These are phyloP conservation scores for Lagenaria siceraria DNA, from an alignment of 306 rosid genomes.

Conservation along the genomic window DNA sequence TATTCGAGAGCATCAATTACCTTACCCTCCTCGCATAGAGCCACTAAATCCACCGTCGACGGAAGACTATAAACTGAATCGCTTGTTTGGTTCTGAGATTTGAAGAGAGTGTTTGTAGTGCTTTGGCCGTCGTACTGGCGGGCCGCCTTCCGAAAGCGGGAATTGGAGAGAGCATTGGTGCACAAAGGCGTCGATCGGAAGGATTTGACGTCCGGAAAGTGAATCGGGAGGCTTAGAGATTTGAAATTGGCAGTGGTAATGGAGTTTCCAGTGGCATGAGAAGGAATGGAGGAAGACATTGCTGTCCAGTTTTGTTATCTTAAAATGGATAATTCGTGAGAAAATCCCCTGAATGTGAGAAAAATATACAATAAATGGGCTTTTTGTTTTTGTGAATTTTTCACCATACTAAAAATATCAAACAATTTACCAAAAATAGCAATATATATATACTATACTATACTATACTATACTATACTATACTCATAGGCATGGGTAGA, in stretches of 20 bases:
- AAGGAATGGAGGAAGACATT: conserved; percentile 33
- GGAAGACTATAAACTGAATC: conserved; percentile 17
- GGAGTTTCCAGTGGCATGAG: conserved; percentile 22
- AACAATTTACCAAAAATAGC: no score
- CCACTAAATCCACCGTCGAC: conserved; percentile 30
- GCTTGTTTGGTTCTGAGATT: conserved; percentile 13
- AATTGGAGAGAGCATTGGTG: conserved; percentile 18
- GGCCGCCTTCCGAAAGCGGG: conserved; percentile 12
- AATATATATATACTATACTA: no score
- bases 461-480: no score
- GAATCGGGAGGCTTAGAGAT: neutral
- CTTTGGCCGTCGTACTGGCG: conserved; percentile 21
- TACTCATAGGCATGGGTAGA: no score
- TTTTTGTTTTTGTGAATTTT: no score
- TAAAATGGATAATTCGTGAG: neutral
- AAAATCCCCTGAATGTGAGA: no score
- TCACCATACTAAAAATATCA: no score
- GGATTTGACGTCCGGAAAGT: conserved; percentile 7
- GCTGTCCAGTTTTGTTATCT: conserved; percentile 1
- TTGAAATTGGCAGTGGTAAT: conserved; percentile 17
- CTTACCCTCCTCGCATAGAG: conserved; percentile 52
- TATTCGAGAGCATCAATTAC: conserved; percentile 39
- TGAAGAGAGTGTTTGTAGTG: conserved; percentile 8
- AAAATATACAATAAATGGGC: no score
- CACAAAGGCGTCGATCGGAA: conserved; percentile 11